A percentile compares a stretch with the other conserved stretches of the same genome.
Evolutionary conservation across 2,329 filamentous ascomycete genomes (phyloP).

Genomic region (Colletotrichum incanum): DNA sequence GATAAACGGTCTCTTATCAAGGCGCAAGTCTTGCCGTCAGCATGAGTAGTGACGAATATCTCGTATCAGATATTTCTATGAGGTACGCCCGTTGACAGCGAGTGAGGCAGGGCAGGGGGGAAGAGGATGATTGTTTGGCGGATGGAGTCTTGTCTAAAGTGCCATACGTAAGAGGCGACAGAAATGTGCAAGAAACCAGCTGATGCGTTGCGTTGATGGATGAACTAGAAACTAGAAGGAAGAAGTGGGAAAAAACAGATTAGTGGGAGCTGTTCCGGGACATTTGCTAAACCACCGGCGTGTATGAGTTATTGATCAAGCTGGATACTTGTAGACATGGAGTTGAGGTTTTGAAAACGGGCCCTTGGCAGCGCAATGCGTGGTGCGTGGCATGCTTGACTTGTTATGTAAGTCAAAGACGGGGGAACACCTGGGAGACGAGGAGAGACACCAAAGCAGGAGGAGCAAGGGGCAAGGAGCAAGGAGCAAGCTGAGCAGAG

Average conservation of each 20-base stretch:
- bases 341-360: conserved; percentile 39
- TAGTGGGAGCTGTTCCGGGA: conserved; percentile 15
- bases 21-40: neutral
- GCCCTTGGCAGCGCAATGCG: conserved; percentile 38
- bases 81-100: neutral
- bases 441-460: conserved; percentile 23
- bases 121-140: conserved; percentile 8
- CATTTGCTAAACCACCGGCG: conserved; percentile 21
- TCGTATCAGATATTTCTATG: conserved; percentile 3
- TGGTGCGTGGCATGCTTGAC: conserved; percentile 43
- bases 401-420: conserved; percentile 44
- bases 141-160: conserved; percentile 1
- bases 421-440: conserved; percentile 40
- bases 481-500: conserved; percentile 5
- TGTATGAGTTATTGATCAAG: conserved; percentile 36
- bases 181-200: neutral
- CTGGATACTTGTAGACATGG: conserved; percentile 41
- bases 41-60: neutral
- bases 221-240: conserved; percentile 22
- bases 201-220: conserved; percentile 10
- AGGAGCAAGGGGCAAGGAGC: conserved; percentile 16
- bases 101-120: neutral
- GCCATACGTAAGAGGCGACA: conserved; percentile 19
- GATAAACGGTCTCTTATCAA: neutral
- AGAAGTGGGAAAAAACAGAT: conserved; percentile 20